Evolutionary conservation across 768 basidiomycete genomes (phyloP).

Genomic region (Harrya chromipes): DNA sequence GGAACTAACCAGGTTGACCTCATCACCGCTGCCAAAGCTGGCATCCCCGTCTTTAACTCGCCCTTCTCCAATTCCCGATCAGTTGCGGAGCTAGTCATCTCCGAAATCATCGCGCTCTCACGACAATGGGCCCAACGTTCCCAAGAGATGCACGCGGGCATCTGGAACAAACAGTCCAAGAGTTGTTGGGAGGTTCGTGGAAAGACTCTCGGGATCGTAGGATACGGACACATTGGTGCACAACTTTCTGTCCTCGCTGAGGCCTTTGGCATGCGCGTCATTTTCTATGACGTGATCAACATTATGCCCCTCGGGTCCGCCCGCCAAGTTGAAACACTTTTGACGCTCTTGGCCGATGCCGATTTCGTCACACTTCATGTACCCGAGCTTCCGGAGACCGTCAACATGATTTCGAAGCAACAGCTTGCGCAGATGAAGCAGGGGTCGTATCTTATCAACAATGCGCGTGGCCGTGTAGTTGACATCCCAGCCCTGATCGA

Average conservation of each 20-base stretch:
- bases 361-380: conserved; percentile 98
- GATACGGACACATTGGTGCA: conserved; percentile 97
- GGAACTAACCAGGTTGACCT: conserved; percentile 99
- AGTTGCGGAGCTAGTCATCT: conserved; percentile 95
- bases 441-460: conserved; percentile 96
- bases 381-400: conserved; percentile 94
- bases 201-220: conserved; percentile 96
- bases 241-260: conserved; percentile 97
- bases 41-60: conserved; percentile 98
- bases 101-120: conserved; percentile 90
- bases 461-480: conserved; percentile 92
- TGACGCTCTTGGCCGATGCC: conserved; percentile 67
- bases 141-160: conserved; percentile 80
- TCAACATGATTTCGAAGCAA: conserved; percentile 79
- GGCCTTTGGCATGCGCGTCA: conserved; percentile 91
- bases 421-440: conserved; percentile 91
- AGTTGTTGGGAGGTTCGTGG: conserved; percentile 98
- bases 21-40: conserved; percentile 71
- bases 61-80: conserved; percentile 99
- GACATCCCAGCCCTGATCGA: conserved; percentile 89
- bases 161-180: conserved; percentile 99
- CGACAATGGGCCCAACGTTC: conserved; percentile 90
- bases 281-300: conserved; percentile 94
- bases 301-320: conserved; percentile 98
- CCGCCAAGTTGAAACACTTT: conserved; percentile 80